These are phyloP conservation scores for Sanguinoderma infundibulare DNA, from an alignment of 1,284 basidiomycete species.

Conservation along the genomic window DNA sequence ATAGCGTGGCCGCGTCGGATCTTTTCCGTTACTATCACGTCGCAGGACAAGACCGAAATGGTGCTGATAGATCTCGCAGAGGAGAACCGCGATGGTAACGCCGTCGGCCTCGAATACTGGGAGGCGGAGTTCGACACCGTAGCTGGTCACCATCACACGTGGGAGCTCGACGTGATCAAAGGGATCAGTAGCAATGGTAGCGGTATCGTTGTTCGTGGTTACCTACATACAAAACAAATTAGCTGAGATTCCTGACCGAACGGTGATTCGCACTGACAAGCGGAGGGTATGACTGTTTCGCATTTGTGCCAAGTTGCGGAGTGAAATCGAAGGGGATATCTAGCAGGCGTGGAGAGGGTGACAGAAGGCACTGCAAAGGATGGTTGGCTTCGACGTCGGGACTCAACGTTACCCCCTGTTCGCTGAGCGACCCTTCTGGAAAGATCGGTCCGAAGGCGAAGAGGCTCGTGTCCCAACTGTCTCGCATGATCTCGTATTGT, in stretches of 20 bases:
- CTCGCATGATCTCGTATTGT: constrained; percentile 2
- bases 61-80: not conserved
- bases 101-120: constrained; percentile 1
- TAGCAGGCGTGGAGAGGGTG: not conserved
- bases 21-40: not conserved
- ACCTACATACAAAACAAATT: not conserved
- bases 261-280: not conserved
- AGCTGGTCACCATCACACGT: not conserved
- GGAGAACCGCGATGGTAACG: constrained; percentile 1
- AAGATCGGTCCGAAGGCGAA: not conserved
- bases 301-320: not conserved
- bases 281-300: not conserved
- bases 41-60: not conserved
- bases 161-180: not conserved
- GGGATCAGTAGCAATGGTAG: not conserved
- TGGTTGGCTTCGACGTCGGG: not conserved
- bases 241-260: not conserved
- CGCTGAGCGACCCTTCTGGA: not conserved
- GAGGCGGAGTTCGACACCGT: not conserved
- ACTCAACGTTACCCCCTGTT: not conserved
- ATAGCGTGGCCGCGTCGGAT: not conserved
- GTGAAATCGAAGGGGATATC: not conserved
- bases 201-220: not conserved
- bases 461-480: constrained; percentile 1
- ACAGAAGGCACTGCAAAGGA: not conserved